Base-by-base conservation (phyloP, 305 asterid genomes). In the Striga hermonthica region DNA sequence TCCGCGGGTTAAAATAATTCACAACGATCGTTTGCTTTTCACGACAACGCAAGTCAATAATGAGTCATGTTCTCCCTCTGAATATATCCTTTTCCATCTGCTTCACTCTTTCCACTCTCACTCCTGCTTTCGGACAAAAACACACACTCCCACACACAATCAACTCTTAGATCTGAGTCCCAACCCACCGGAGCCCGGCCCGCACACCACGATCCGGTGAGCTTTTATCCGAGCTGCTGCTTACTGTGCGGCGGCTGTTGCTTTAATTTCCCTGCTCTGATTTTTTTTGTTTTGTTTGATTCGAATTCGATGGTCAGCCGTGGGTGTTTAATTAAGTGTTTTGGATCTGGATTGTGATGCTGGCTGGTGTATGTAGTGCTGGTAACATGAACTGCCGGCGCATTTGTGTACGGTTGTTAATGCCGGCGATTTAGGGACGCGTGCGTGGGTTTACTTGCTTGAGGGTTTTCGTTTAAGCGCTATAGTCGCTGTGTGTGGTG, bases 131-230 rank as follows among this genome's bases (percentile, higher is more conserved):
- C 22, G 49, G 11, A 28, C 57, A 9, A 75, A 11, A 44, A n/a
- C 78, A 8, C 60, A 55, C 39, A 28, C 41, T 45, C 62, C n/a
- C 79, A 9, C 73, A 44, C 71, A 41, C 68, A 48, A 50, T 60
- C 7, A 57, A 9, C 60, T 31, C 67, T 47, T 69, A 72, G 84
- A 80, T 80, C 84, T 74, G 80, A 53, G 39, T 38, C 59, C 65
- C 9, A 55, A 58, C 52, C 63, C 65, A 3, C 61, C 56, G 35
- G 9, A 28, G 36, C 58, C 72, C 78, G 70, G 45, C 57, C 71
- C 60, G 10, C 37, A 40, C 47, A 1, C 9, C 64, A 60, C 75
- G 64, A 71, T 75, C 73, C 57, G 63, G 75, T 74, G 34, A 62
- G 71, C 49, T 13, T 77, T 45, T 68, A 57, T 74, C 60, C 35